Evolutionary conservation across 192 early-diverging fungal species (phyloP).

Genomic region (Umbelopsis isabellina): DNA sequence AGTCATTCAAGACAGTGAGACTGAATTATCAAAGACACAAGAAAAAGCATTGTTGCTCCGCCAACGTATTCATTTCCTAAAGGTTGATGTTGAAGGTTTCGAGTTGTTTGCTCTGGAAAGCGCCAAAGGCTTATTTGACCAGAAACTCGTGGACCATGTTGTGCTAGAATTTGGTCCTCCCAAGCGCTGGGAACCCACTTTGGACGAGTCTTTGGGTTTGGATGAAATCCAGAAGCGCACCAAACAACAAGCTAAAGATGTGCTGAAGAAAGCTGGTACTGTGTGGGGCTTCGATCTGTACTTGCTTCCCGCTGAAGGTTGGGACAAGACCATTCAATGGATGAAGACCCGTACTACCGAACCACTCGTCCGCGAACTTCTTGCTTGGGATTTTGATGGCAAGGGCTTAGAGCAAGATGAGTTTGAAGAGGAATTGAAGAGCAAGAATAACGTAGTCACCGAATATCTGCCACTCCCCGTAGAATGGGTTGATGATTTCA

Average conservation of each 20-base stretch:
- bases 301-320: slow-evolving; percentile 36
- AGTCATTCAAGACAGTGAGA: background rate
- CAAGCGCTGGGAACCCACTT: slow-evolving; percentile 35
- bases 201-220: slow-evolving; percentile 25
- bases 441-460: slow-evolving; percentile 27
- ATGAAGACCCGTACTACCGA: slow-evolving; percentile 22
- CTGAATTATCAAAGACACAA: background rate
- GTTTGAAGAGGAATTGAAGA: slow-evolving; percentile 38
- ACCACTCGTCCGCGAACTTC: slow-evolving; percentile 25
- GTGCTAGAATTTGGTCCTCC: slow-evolving; percentile 44
- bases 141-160: slow-evolving; percentile 29
- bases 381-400: slow-evolving; percentile 38
- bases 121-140: slow-evolving; percentile 32
- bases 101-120: slow-evolving; percentile 36
- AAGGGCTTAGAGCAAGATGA: slow-evolving; percentile 32
- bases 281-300: slow-evolving; percentile 39
- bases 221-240: slow-evolving; percentile 23
- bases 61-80: slow-evolving; percentile 42
- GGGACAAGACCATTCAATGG: slow-evolving; percentile 29
- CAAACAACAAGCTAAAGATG: slow-evolving; percentile 25
- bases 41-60: slow-evolving; percentile 18
- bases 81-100: slow-evolving; percentile 45
- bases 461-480: slow-evolving; percentile 33
- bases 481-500: slow-evolving; percentile 29
- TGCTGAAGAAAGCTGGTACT: slow-evolving; percentile 19